Percentiles rank a stretch among this genome's conserved stretches.
Conservation (phyloP, 257 asterid genomes). For the Primulina eburnea region DNA sequence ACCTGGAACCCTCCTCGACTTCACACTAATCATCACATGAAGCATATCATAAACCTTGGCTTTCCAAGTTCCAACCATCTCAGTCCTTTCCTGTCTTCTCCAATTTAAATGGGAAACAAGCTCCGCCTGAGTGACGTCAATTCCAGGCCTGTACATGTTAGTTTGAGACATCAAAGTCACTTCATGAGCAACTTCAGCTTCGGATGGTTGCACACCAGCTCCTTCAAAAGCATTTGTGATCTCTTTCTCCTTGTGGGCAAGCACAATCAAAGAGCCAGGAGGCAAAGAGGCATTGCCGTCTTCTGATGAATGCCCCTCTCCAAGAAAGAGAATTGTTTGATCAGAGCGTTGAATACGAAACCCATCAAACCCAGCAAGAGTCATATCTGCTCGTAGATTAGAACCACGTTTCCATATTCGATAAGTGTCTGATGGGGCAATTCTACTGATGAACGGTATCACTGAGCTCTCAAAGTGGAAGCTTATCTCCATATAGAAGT, state of each 20-base stretch:
- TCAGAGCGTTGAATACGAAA: conserved; percentile 95
- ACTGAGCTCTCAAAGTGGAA: conserved; percentile 98
- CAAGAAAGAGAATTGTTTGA: conserved; percentile 93
- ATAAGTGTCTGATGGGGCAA: conserved; percentile 98
- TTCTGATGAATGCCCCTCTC: conserved; percentile 76
- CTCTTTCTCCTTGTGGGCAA: conserved; percentile 91
- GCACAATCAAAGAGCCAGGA: conserved; percentile 93
- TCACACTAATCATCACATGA: conserved; percentile 90
- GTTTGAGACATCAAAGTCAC: conserved; percentile 99
- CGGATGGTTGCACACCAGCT: conserved; percentile 93
- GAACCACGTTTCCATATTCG: conserved; percentile 98
- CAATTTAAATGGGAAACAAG: conserved; percentile 89
- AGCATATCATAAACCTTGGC: conserved; percentile 96
- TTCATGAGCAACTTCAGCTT: conserved; percentile 95
- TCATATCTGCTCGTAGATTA: conserved; percentile 99
- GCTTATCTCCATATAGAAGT: conserved; percentile 96
- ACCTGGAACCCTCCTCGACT: conserved; percentile 99
- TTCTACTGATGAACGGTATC: conserved; percentile 92
- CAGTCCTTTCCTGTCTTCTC: conserved; percentile 97
- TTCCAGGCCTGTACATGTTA: conserved; percentile 98
- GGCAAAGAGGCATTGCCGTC: conserved; percentile 67
- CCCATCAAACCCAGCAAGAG: conserved; percentile 98
- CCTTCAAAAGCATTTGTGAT: conserved; percentile 95
- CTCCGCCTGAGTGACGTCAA: conserved; percentile 97
- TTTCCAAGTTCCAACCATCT: conserved; percentile 94